Evolutionary conservation across 805 yeast genomes (phyloP), one percentile per base, ranked within the genome.

Genomic region (Tetrapisispora taiwanensis): DNA sequence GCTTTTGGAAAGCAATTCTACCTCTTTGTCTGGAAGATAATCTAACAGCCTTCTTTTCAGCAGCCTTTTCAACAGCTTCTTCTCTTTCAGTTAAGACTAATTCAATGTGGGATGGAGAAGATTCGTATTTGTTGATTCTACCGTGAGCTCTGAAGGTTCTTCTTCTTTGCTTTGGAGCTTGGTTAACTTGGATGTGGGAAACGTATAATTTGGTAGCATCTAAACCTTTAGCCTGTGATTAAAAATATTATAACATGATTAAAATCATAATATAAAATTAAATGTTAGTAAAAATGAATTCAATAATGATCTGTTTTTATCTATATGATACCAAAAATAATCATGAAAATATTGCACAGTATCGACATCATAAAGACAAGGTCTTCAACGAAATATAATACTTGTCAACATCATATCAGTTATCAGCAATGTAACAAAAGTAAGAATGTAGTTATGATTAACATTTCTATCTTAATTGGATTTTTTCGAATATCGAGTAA

Each of bases 121-220:
- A 86, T 79, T 88, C 94, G 92, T 88, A 92, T 67, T 96, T 95
- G 78, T 90, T 92, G 72, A 88, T 86, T 84, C 98, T 92, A 85
- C 99, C 99, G 84, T 90, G 97, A 67, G 99, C 99, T 84, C 99
- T 89, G 95, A 78, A 92, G 69, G 98, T 92, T 79, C 99, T 88
- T 81, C 99, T 90, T 82, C 97, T 92, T 79, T 87, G 95, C 78
- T 88, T 88, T 77, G 99, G 98, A 67, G 98, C 98, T 74, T 88
- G 95, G 95, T 92, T 92, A 69, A 90, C 98, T 81, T 92, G 98
- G 71, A 92, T 90, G 85, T 92, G 97, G 62, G 95, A 82, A 68
- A 92, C 80, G 76, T 83, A 84, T 71, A 92, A 84, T 72, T 84
- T 86, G 64, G 94, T 78, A 65, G 84, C 79, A 72, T 92, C 97